Percentiles rank a stretch among this genome's conserved stretches.
These are phyloP conservation scores for Vaccinium vitisidaea DNA, from an alignment of 148 eudicot species.

Conservation along the genomic window DNA sequence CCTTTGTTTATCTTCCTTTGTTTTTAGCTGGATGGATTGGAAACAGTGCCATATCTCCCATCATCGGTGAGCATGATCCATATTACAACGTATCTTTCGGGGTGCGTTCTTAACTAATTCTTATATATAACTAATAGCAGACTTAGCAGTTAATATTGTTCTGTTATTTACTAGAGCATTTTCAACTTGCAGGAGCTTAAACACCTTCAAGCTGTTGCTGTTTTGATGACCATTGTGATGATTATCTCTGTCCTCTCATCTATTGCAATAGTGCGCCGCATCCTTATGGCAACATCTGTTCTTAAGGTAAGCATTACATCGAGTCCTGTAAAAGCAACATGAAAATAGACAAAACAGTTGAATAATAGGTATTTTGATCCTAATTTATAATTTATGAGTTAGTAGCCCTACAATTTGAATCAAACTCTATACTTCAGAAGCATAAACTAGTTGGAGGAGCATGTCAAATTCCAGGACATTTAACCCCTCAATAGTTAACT, in stretches of 20 bases:
- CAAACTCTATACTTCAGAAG: background rate
- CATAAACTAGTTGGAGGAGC: background rate
- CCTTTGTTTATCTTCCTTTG: conserved; percentile 7
- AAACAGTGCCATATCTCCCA: conserved; percentile 79
- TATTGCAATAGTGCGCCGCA: conserved; percentile 86
- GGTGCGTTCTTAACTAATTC: conserved; percentile 41
- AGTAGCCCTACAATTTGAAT: background rate
- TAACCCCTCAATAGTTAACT: background rate
- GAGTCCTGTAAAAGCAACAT: background rate
- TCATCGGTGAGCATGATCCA: conserved; percentile 87
- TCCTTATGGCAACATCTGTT: conserved; percentile 95
- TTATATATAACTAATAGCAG: conserved; percentile 1
- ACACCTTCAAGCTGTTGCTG: conserved; percentile 74
- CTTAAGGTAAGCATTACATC: conserved; percentile 58
- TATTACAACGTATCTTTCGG: conserved; percentile 72
- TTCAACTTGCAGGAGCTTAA: conserved; percentile 63
- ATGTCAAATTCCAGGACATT: background rate
- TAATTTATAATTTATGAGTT: background rate
- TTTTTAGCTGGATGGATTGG: conserved; percentile 98
- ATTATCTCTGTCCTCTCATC: conserved; percentile 72
- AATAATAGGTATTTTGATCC: background rate
- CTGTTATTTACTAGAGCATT: conserved; percentile 13
- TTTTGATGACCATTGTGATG: conserved; percentile 81
- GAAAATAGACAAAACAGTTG: background rate
- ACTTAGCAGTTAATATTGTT: background rate